Percentiles rank a stretch among this genome's conserved stretches.
These are phyloP conservation scores for Rhipidocladum racemiflorum DNA, from an alignment of 176 grass and related monocot genomes.

Conservation along the genomic window DNA sequence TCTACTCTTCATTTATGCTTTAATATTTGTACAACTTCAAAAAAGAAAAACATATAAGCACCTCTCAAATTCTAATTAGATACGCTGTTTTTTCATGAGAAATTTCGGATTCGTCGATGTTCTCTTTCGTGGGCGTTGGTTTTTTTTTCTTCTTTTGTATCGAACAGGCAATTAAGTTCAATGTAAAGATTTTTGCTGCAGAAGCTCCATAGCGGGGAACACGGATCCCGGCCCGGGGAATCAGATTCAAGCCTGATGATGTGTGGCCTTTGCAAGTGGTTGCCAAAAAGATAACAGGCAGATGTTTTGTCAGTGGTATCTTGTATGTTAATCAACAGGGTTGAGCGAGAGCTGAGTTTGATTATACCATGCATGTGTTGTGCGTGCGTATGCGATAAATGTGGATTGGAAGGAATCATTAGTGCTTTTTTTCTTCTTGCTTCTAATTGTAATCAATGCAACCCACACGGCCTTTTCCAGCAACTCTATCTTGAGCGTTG, in stretches of 20 bases:
- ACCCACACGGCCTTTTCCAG: conserved; percentile 7
- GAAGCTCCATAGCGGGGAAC: background rate
- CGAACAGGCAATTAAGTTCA: background rate
- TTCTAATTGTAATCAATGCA: conserved; percentile 17
- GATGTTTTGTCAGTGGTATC: background rate
- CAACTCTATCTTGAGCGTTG: conserved; percentile 9
- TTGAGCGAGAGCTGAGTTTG: background rate
- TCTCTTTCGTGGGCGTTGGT: background rate
- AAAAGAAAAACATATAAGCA: no score
- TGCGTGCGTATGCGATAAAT: conserved; percentile 9
- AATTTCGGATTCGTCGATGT: background rate
- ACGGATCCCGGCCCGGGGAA: background rate
- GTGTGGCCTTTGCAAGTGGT: conserved; percentile 11
- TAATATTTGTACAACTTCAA: no score
- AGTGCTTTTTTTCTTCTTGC: background rate
- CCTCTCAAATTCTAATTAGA: background rate
- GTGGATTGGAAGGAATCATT: conserved; percentile 27
- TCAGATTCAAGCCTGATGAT: conserved; percentile 10
- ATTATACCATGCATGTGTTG: conserved; percentile 24
- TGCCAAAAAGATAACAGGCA: background rate
- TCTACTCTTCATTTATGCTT: no score
- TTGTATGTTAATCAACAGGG: conserved; percentile 6
- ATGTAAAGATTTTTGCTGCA: background rate
- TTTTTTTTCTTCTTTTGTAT: background rate
- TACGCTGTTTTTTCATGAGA: background rate